phyloP scores from a whole-genome alignment of 495 filamentous ascomycete genomes.

The Cudoniella acicularis region DNA sequence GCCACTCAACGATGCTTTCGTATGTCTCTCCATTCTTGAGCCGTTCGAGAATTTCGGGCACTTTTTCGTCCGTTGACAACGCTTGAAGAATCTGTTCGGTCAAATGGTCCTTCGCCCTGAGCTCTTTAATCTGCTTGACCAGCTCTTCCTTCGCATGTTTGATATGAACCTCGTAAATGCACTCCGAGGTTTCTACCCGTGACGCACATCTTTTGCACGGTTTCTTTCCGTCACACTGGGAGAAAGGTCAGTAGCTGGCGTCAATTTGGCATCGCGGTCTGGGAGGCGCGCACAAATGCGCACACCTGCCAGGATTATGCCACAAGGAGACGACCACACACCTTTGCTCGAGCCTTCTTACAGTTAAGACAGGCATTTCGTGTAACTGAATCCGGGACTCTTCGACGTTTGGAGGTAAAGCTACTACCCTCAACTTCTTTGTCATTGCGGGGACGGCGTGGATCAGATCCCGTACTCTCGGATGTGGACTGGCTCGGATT shows the following conservation, averaged over 20 bases:
- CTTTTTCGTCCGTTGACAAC: slow-evolving; percentile 31
- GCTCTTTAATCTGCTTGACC: slow-evolving; percentile 26
- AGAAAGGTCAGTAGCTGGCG: not conserved
- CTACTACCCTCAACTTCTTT: slow-evolving; percentile 12
- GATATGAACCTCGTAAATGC: slow-evolving; percentile 26
- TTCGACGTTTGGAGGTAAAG: slow-evolving; percentile 19
- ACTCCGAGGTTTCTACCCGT: slow-evolving; percentile 20
- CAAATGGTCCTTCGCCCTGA: slow-evolving; percentile 27
- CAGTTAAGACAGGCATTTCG: slow-evolving; percentile 26
- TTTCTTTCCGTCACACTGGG: slow-evolving; percentile 25
- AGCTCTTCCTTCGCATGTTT: slow-evolving; percentile 29
- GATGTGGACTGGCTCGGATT: slow-evolving; percentile 24
- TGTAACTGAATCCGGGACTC: slow-evolving; percentile 26
- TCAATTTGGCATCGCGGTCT: slow-evolving; percentile 61
- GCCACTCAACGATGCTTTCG: slow-evolving; percentile 33
- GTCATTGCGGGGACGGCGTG: slow-evolving; percentile 17
- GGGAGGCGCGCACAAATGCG: slow-evolving; percentile 50
- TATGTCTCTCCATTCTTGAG: slow-evolving; percentile 30
- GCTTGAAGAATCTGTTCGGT: slow-evolving; percentile 30
- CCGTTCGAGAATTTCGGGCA: slow-evolving; percentile 31
- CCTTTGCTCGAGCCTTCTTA: slow-evolving; percentile 29
- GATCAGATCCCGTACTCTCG: slow-evolving; percentile 23
- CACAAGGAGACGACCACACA: slow-evolving; percentile 11
- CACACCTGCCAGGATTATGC: not conserved
- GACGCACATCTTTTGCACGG: slow-evolving; percentile 25